A percentile compares a stretch with the other conserved stretches of the same genome.
Evolutionary conservation across 1,284 basidiomycete species (phyloP).

Genomic region (Malassezia pachydermatis): DNA sequence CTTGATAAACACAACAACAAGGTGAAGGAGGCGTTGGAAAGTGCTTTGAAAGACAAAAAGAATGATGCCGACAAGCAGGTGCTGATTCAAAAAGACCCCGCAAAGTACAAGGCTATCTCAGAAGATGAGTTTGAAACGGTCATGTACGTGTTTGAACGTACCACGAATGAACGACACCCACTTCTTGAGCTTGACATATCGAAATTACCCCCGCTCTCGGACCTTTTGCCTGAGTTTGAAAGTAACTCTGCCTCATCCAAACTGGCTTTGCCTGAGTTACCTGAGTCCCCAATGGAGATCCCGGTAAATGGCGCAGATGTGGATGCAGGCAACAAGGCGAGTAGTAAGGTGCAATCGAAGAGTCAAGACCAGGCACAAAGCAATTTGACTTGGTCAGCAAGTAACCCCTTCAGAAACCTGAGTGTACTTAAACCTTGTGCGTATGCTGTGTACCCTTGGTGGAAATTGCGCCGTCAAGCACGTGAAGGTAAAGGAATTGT

Average conservation of each 20-base stretch:
- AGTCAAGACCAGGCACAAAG: neutral
- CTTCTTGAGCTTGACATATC: constrained; percentile 64
- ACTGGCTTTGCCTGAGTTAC: constrained; percentile 36
- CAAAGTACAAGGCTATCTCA: constrained; percentile 51
- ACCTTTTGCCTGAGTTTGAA: constrained; percentile 37
- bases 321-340: no score
- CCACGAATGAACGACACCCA: constrained; percentile 77
- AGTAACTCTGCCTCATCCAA: constrained; percentile 23
- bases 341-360: neutral
- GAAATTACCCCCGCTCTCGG: constrained; percentile 33
- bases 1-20: constrained; percentile 80
- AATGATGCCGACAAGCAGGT: neutral
- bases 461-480: constrained; percentile 42
- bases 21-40: constrained; percentile 72
- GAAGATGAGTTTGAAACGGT: constrained; percentile 90
- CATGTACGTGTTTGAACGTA: constrained; percentile 86
- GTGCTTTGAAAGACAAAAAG: constrained; percentile 64
- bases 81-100: constrained; percentile 51
- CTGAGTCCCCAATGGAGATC: constrained; percentile 27
- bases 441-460: constrained; percentile 36
- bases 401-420: constrained; percentile 41
- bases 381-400: constrained; percentile 30
- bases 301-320: neutral
- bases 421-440: constrained; percentile 35
- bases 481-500: constrained; percentile 34